These are phyloP conservation scores for Cercospora berteroae DNA, from an alignment of 2,329 filamentous ascomycete species.

Conservation along the genomic window DNA sequence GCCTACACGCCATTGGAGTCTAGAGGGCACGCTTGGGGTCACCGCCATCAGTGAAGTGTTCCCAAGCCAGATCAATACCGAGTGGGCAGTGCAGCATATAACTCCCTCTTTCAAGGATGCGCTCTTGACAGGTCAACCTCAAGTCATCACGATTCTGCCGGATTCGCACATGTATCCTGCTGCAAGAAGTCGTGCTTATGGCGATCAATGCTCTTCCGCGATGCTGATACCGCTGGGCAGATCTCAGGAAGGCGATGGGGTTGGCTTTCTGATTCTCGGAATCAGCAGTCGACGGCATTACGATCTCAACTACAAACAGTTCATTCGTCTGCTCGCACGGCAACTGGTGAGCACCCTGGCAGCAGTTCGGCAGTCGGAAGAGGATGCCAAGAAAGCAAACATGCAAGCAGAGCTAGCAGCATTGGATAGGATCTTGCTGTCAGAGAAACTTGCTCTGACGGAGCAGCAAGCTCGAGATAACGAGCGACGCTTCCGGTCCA, in stretches of 20 bases:
- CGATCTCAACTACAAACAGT: slow-evolving; percentile 37
- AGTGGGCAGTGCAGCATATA: slow-evolving; percentile 16
- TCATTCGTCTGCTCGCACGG: slow-evolving; percentile 35
- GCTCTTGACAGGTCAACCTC: slow-evolving; percentile 23
- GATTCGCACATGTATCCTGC: background rate
- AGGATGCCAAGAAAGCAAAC: slow-evolving; percentile 17
- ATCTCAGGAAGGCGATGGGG: slow-evolving; percentile 19
- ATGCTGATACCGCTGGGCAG: slow-evolving; percentile 38
- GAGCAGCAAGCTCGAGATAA: slow-evolving; percentile 30
- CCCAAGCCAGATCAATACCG: slow-evolving; percentile 7
- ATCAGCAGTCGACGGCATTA: slow-evolving; percentile 39
- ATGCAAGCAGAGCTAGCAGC: slow-evolving; percentile 20
- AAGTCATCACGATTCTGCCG: slow-evolving; percentile 12
- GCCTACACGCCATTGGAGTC: slow-evolving; percentile 9
- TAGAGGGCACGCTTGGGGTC: slow-evolving; percentile 13
- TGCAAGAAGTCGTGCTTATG: slow-evolving; percentile 20
- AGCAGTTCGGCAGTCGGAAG: slow-evolving; percentile 33
- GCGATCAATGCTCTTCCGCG: slow-evolving; percentile 35
- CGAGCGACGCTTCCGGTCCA: slow-evolving; percentile 38
- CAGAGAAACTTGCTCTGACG: slow-evolving; percentile 27
- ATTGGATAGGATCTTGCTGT: slow-evolving; percentile 19
- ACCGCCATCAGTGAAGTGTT: background rate
- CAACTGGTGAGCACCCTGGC: slow-evolving; percentile 28
- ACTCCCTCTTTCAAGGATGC: slow-evolving; percentile 6
- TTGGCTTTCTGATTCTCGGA: slow-evolving; percentile 33